These are phyloP conservation scores for Neurospora sp. DNA, from an alignment of 495 filamentous ascomycete species.

Conservation along the genomic window DNA sequence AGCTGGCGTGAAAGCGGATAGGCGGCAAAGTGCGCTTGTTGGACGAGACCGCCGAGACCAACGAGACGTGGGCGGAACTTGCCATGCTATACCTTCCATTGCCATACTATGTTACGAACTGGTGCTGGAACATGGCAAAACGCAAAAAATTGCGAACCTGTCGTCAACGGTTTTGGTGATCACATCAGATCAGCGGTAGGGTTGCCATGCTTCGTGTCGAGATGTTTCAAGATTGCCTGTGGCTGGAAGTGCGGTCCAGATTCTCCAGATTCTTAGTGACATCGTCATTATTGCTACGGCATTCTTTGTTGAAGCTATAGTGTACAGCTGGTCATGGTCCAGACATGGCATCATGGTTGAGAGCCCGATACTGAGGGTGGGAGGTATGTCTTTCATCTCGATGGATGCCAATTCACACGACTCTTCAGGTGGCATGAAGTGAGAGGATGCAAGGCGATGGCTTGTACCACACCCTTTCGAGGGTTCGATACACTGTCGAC, in stretches of 20 bases:
- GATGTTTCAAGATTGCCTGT: background rate
- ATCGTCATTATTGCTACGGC: background rate
- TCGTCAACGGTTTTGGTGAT: background rate
- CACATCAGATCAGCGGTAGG: background rate
- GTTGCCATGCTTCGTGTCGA: background rate
- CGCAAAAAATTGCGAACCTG: background rate
- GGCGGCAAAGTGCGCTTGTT: background rate
- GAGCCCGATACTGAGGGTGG: background rate
- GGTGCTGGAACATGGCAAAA: background rate
- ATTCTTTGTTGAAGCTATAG: background rate
- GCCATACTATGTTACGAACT: background rate
- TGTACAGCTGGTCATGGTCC: background rate
- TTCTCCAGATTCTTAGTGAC: background rate
- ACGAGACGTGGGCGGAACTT: background rate
- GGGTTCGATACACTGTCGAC: background rate
- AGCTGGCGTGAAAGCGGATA: background rate
- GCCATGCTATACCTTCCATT: too few species aligned
- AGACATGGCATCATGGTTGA: background rate
- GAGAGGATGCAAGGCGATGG: background rate
- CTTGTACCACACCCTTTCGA: background rate
- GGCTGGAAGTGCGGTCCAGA: background rate
- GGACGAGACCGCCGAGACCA: background rate
- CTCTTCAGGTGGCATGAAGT: background rate
- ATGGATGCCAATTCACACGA: background rate
- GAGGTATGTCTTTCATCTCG: background rate